These are phyloP conservation scores for Blastocystis sp. DNA, from an alignment of 352 stramenopile species.

Conservation along the genomic window DNA sequence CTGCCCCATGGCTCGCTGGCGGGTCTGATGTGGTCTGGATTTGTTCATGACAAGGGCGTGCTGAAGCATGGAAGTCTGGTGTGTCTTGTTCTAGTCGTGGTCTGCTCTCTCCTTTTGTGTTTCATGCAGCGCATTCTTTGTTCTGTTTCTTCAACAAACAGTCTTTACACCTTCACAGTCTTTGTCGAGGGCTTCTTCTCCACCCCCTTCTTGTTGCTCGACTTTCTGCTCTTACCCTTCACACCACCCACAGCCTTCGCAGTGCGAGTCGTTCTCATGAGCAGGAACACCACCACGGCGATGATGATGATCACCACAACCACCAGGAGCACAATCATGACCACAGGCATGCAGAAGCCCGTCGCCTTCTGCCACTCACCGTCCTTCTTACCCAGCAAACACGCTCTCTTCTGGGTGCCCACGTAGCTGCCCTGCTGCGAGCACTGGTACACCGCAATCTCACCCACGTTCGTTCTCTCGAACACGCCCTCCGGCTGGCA, in stretches of 20 bases:
- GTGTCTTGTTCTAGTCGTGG: slow-evolving; percentile 36
- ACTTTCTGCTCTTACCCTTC: not conserved
- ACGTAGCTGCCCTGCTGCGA: no score
- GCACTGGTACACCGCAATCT: no score
- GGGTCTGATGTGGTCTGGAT: slow-evolving; percentile 63
- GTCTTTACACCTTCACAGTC: not conserved
- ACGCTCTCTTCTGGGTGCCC: no score
- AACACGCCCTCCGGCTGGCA: no score
- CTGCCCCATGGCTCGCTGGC: slow-evolving; percentile 49
- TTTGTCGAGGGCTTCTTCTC: not conserved
- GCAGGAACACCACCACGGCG: no score
- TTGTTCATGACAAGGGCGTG: slow-evolving; percentile 25
- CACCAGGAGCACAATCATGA: no score
- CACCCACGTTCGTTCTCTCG: no score
- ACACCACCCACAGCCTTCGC: not conserved
- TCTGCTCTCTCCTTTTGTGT: slow-evolving; percentile 46
- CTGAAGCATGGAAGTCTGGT: slow-evolving; percentile 59
- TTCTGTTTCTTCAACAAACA: slow-evolving; percentile 31
- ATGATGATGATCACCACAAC: no score
- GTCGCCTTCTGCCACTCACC: no score
- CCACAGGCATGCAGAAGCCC: no score
- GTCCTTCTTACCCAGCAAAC: no score
- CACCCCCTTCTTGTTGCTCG: not conserved
- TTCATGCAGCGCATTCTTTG: slow-evolving; percentile 1
- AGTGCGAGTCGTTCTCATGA: no score